These are phyloP conservation scores for Pholiota molesta DNA, from an alignment of 768 basidiomycete genomes.

Conservation along the genomic window DNA sequence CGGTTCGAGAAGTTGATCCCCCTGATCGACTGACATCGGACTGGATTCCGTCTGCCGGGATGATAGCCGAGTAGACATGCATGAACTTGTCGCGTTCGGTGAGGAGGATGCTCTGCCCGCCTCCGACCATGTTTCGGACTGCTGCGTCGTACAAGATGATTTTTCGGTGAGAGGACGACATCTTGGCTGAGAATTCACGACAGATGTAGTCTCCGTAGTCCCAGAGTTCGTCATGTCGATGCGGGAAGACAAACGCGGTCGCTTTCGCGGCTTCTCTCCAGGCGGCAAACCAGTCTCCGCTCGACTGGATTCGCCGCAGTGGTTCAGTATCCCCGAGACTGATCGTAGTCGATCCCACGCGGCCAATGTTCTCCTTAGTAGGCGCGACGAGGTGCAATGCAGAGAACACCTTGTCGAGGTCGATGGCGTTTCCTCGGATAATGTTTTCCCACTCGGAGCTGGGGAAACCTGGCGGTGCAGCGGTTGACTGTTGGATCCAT, in stretches of 20 bases:
- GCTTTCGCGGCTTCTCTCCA: slow-evolving; percentile 23
- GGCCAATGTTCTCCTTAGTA: slow-evolving; percentile 14
- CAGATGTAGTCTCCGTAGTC: slow-evolving; percentile 30
- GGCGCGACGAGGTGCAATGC: slow-evolving; percentile 11
- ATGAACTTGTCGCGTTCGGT: too few relatives aligned
- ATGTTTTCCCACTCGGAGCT: slow-evolving; percentile 22
- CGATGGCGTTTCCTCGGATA: slow-evolving; percentile 24
- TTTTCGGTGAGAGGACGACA: slow-evolving; percentile 4
- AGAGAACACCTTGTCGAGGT: slow-evolving; percentile 31
- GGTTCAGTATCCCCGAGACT: slow-evolving; percentile 11
- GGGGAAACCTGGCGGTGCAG: slow-evolving; percentile 3
- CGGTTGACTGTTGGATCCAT: neutral
- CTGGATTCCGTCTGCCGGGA: too few relatives aligned
- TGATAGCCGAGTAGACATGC: too few relatives aligned
- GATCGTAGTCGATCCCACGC: slow-evolving; percentile 24
- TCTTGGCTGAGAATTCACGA: slow-evolving; percentile 22
- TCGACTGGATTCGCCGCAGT: slow-evolving; percentile 15
- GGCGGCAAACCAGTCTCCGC: slow-evolving; percentile 27
- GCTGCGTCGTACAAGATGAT: too few relatives aligned
- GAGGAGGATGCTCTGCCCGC: too few relatives aligned
- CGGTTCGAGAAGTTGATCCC: too few relatives aligned
- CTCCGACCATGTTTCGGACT: too few relatives aligned
- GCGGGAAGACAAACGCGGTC: slow-evolving; percentile 27
- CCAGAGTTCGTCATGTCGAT: slow-evolving; percentile 27
- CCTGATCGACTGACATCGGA: too few relatives aligned